phyloP scores from a whole-genome alignment of 2,329 filamentous ascomycete genomes.

The Fusarium burgessii region DNA sequence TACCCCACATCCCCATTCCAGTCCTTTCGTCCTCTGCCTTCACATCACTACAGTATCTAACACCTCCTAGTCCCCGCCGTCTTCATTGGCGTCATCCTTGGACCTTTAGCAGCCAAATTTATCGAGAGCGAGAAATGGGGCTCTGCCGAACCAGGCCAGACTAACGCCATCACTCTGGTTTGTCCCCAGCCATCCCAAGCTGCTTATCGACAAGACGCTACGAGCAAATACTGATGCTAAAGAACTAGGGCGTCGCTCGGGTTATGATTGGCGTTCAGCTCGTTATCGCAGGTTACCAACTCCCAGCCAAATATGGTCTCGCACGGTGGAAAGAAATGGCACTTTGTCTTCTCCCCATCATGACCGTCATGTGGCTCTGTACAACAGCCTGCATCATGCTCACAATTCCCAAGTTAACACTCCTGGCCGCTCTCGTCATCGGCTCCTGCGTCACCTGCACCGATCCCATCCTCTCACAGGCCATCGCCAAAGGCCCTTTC shows the following conservation, averaged over 20 bases:
- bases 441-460: slow-evolving; percentile 72
- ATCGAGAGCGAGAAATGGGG: slow-evolving; percentile 56
- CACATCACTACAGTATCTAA: not conserved
- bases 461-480: slow-evolving; percentile 42
- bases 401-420: slow-evolving; percentile 66
- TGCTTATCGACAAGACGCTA: not conserved
- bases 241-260: slow-evolving; percentile 59
- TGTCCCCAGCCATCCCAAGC: not conserved
- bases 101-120: slow-evolving; percentile 66
- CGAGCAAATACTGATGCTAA: not conserved
- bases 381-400: slow-evolving; percentile 67
- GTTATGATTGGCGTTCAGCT: slow-evolving; percentile 73
- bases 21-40: not conserved
- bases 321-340: slow-evolving; percentile 64
- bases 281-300: slow-evolving; percentile 71
- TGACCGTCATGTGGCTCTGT: slow-evolving; percentile 72
- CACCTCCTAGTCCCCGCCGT: slow-evolving; percentile 63
- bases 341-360: slow-evolving; percentile 68
- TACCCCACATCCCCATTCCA: slow-evolving; percentile 52
- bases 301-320: slow-evolving; percentile 67
- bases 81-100: slow-evolving; percentile 63
- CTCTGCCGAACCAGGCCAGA: slow-evolving; percentile 45
- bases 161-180: slow-evolving; percentile 56
- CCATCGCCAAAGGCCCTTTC: slow-evolving; percentile 51
- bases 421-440: slow-evolving; percentile 67